These are phyloP conservation scores for Suhomyces canberraensis DNA, from an alignment of 805 yeast genomes.

Conservation along the genomic window DNA sequence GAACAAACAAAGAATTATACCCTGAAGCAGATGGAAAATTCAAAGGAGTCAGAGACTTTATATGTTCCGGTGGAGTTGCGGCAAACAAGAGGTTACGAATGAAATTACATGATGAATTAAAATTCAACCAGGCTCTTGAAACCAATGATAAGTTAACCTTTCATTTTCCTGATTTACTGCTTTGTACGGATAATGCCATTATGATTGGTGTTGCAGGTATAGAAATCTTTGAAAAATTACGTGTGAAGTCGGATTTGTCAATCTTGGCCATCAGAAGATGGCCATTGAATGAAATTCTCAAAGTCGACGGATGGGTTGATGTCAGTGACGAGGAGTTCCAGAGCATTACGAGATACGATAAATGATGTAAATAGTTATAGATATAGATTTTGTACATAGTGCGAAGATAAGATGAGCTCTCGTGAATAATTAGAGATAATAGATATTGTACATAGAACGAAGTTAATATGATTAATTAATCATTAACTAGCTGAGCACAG, in stretches of 20 bases:
- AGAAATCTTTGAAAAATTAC: constrained; percentile 64
- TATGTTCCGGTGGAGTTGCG: constrained; percentile 94
- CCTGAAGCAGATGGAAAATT: constrained; percentile 39
- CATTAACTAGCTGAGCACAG: no score
- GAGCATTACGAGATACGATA: constrained; percentile 6
- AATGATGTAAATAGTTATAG: no score
- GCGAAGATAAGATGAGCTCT: no score
- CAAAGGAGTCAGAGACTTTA: constrained; percentile 48
- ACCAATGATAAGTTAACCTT: constrained; percentile 26
- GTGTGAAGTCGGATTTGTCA: constrained; percentile 46
- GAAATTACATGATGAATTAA: constrained; percentile 42
- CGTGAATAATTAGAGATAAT: no score
- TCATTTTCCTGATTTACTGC: constrained; percentile 62
- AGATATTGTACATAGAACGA: no score
- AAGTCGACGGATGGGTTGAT: constrained; percentile 50
- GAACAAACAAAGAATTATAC: constrained; percentile 8
- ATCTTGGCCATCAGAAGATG: constrained; percentile 75
- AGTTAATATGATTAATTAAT: no score
- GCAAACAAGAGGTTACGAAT: constrained; percentile 60
- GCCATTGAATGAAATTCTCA: constrained; percentile 60
- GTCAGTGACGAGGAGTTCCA: constrained; percentile 19
- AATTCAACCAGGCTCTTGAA: constrained; percentile 12
- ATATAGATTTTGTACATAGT: constrained; percentile 3
- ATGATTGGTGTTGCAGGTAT: constrained; percentile 99
- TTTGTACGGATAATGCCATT: constrained; percentile 93